Evolutionary conservation across 148 eudicot genomes (phyloP).

Genomic region (Beta vulgaris): DNA sequence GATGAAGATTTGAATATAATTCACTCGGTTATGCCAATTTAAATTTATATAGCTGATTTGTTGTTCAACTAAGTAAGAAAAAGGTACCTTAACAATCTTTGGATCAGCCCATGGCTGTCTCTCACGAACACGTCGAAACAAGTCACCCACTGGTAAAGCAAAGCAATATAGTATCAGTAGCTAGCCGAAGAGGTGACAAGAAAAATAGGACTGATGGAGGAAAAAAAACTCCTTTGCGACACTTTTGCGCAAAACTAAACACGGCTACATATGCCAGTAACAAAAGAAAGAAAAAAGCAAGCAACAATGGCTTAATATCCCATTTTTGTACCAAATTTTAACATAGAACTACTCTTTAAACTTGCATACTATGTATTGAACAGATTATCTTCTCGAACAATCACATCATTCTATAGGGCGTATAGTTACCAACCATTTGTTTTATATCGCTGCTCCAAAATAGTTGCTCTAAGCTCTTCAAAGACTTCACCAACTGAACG

Average conservation of each 20-base stretch:
- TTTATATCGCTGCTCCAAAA: conserved; percentile 79
- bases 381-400: neutral
- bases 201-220: no score
- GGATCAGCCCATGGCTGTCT: conserved; percentile 98
- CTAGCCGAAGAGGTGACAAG: neutral
- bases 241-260: neutral
- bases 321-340: neutral
- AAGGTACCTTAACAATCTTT: conserved; percentile 78
- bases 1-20: neutral
- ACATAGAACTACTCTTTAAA: neutral
- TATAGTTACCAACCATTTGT: conserved; percentile 62
- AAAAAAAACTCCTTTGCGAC: neutral
- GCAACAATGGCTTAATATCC: neutral
- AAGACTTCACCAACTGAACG: conserved; percentile 53
- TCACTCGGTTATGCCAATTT: neutral
- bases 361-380: neutral
- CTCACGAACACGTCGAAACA: conserved; percentile 80
- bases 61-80: neutral
- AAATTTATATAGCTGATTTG: no score
- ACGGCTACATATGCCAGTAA: neutral
- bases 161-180: conserved; percentile 14
- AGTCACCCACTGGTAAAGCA: conserved; percentile 64
- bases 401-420: neutral
- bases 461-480: conserved; percentile 57
- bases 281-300: neutral